Conservation (phyloP, 768 basidiomycete species). For the Nidularia sp. region DNA sequence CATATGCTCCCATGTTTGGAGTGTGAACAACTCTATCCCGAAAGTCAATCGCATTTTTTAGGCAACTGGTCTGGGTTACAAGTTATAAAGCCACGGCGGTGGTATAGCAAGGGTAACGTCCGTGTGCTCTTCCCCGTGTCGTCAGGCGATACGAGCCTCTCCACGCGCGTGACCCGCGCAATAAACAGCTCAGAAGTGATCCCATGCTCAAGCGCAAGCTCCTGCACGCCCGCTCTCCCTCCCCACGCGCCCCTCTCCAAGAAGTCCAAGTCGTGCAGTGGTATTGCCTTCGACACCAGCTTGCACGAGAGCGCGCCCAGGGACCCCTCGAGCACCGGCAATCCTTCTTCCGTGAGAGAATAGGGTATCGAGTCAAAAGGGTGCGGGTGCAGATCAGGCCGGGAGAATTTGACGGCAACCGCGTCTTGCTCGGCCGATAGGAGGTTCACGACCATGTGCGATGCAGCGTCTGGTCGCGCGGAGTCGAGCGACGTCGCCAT, state of each 20-base stretch:
- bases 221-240: constrained; percentile 3
- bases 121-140: constrained; percentile 18
- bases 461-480: constrained; percentile 10
- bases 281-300: constrained; percentile 56
- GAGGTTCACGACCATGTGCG: constrained; percentile 77
- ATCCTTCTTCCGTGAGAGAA: constrained; percentile 41
- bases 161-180: constrained; percentile 68
- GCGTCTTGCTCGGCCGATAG: constrained; percentile 65
- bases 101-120: constrained; percentile 59
- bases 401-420: constrained; percentile 67
- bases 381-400: constrained; percentile 60
- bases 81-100: constrained; percentile 56
- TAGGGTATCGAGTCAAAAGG: constrained; percentile 47
- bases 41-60: background rate
- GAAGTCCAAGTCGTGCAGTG: constrained; percentile 51
- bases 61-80: constrained; percentile 16
- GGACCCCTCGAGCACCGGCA: constrained; percentile 54
- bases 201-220: constrained; percentile 11
- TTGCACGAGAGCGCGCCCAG: constrained; percentile 74
- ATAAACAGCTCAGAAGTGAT: constrained; percentile 72
- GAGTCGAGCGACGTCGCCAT: constrained; percentile 65
- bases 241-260: constrained; percentile 18
- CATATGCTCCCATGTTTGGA: no score
- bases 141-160: constrained; percentile 20
- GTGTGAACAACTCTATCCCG: no score